Conservation (phyloP, 176 grass and related monocot genomes). For the Oryza longistaminata region DNA sequence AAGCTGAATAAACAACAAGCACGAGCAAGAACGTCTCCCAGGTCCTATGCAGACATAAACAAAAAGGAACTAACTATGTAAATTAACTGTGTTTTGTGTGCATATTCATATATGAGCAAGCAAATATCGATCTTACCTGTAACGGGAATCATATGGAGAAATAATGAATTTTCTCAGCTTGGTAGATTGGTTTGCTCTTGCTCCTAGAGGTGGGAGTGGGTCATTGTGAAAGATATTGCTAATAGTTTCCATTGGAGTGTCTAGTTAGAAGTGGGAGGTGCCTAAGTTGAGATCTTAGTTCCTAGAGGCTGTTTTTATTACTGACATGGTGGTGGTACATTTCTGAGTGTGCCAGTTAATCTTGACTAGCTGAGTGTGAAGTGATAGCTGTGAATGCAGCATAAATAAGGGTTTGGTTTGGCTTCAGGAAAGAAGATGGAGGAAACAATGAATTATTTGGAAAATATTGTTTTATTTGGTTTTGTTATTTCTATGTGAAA, state of each 20-base stretch:
- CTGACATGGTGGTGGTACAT: background rate
- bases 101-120: conserved; percentile 22
- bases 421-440: conserved; percentile 21
- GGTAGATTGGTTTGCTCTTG: conserved; percentile 55
- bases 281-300: conserved; percentile 17
- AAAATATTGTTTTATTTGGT: conserved; percentile 25
- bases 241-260: conserved; percentile 44
- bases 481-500: conserved; percentile 9
- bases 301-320: background rate
- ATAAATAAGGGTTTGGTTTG: conserved; percentile 43
- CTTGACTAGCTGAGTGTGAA: background rate
- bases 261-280: conserved; percentile 14
- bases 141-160: conserved; percentile 68
- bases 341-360: background rate
- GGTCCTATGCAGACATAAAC: conserved; percentile 44
- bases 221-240: conserved; percentile 54
- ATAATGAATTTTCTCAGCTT: conserved; percentile 73
- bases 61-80: conserved; percentile 8
- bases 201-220: conserved; percentile 73
- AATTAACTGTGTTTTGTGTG: conserved; percentile 8
- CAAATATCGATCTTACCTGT: conserved; percentile 60
- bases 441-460: conserved; percentile 29
- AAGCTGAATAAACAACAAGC: conserved; percentile 84
- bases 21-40: conserved; percentile 76
- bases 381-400: background rate